phyloP scores from a whole-genome alignment of 495 filamentous ascomycete genomes.

The Trichocladium uniseriatum region DNA sequence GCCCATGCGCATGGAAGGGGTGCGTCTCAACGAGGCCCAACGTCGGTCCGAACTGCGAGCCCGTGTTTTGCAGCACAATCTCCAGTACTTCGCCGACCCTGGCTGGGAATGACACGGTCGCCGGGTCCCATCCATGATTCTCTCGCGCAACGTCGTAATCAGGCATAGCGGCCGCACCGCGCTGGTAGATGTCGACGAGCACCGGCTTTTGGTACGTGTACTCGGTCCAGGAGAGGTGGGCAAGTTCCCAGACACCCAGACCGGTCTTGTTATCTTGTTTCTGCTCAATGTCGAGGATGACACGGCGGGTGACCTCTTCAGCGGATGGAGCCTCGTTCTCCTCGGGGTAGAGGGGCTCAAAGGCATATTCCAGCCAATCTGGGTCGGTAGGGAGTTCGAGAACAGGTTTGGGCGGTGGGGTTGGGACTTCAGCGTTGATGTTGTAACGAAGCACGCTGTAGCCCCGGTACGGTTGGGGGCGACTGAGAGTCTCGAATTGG shows the following conservation, averaged over 20 bases:
- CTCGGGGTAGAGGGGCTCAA: slow-evolving; percentile 32
- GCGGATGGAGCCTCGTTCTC: slow-evolving; percentile 35
- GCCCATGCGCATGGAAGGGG: slow-evolving; percentile 52
- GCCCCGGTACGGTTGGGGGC: slow-evolving; percentile 34
- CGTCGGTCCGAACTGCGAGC: slow-evolving; percentile 13
- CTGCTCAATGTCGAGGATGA: slow-evolving; percentile 36
- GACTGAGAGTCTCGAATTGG: slow-evolving; percentile 44
- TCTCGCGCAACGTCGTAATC: slow-evolving; percentile 34
- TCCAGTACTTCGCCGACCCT: slow-evolving; percentile 53
- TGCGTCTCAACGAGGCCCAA: slow-evolving; percentile 47
- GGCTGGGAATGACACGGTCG: slow-evolving; percentile 42
- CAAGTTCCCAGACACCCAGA: slow-evolving; percentile 17
- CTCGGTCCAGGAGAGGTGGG: slow-evolving; percentile 41
- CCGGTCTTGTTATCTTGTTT: slow-evolving; percentile 13
- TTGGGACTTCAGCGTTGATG: slow-evolving; percentile 7
- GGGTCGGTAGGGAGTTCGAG: slow-evolving; percentile 33
- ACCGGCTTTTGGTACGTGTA: slow-evolving; percentile 35
- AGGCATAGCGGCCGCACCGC: slow-evolving; percentile 31
- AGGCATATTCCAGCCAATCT: slow-evolving; percentile 46
- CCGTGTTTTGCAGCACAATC: slow-evolving; percentile 48
- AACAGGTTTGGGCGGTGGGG: slow-evolving; percentile 20
- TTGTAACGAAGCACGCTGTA: slow-evolving; percentile 48
- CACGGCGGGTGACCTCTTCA: slow-evolving; percentile 44
- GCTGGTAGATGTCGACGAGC: slow-evolving; percentile 47
- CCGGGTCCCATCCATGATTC: slow-evolving; percentile 46